These are phyloP conservation scores for Neurospora pannonica DNA, from an alignment of 495 filamentous ascomycete species.

Conservation along the genomic window DNA sequence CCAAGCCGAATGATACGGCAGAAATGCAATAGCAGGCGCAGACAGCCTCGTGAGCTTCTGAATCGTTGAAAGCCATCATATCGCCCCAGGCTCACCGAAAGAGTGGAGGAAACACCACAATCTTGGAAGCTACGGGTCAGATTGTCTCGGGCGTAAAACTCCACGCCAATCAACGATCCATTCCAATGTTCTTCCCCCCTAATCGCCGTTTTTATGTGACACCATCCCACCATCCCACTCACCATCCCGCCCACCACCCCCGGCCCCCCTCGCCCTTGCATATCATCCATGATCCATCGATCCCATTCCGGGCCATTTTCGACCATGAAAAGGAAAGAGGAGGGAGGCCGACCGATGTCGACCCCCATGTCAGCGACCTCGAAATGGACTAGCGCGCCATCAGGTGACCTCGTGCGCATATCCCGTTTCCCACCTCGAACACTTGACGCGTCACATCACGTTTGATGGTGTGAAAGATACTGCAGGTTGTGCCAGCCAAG, in stretches of 20 bases:
- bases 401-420: constrained; percentile 18
- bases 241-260: neutral
- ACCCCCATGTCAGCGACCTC: neutral
- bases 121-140: neutral
- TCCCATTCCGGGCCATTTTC: neutral
- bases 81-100: neutral
- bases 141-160: neutral
- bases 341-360: neutral
- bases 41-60: neutral
- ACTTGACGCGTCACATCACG: constrained; percentile 22
- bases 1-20: neutral
- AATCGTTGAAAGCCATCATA: neutral
- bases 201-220: neutral
- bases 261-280: neutral
- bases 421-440: constrained; percentile 5
- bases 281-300: neutral
- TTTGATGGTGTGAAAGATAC: constrained; percentile 5
- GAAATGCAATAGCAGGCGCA: neutral
- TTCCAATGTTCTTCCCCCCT: neutral
- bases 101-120: neutral
- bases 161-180: neutral
- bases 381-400: constrained; percentile 8
- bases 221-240: neutral
- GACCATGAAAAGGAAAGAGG: neutral
- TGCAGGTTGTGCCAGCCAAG: neutral